Evolutionary conservation across 148 eudicot species (phyloP), one percentile per base, ranked within the genome.

Genomic region (Rhododendron simsii): DNA sequence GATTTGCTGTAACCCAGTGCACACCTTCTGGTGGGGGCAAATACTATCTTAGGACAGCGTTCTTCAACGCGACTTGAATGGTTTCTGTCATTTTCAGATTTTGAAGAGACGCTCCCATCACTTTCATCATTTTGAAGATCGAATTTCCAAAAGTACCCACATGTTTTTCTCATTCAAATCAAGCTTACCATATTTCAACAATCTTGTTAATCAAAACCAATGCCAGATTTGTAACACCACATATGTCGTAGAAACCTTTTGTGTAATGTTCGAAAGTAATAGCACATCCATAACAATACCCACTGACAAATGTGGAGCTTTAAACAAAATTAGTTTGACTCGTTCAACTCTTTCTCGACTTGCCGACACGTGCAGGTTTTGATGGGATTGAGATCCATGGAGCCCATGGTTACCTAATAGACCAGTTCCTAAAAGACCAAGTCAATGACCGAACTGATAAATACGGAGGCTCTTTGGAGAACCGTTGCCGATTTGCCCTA

Each of bases 361-460:
- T 67, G 74, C 35, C 74, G 28, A 28, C 33, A 67, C 4, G 74
- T 81, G 45, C 65, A 88, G 91, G 91, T 51, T 90, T 90, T 85
- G 91, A 90, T 44, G 90, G 90, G 30, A 84, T 88, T n/a, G 90
- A 88, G 82, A 88, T 88, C 84, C 91, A 90, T 47, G 91, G 90
- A 20, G 92, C 92, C 48, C 81, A 90, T 59, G 92, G 91, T 78
- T 90, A 90, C 82, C 83, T 90, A 71, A 89, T 90, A 10, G 92
- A 90, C 10, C 92, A 90, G 33, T 90, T 90, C 61, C 47, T 90
- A 75, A 90, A 90, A 76, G 48, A 76, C 48, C 50, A 41, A 76
- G 50, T 76, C n/a, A 76, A 76, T 76, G 80, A 76, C 80, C 10
- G 80, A 76, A 76, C 26, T 4, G 48, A 76, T 41, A 39, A 76